Evolutionary conservation across 2,329 filamentous ascomycete species (phyloP), one percentile per base, ranked within the genome.

Genomic region (Cryphonectria nitschkei): DNA sequence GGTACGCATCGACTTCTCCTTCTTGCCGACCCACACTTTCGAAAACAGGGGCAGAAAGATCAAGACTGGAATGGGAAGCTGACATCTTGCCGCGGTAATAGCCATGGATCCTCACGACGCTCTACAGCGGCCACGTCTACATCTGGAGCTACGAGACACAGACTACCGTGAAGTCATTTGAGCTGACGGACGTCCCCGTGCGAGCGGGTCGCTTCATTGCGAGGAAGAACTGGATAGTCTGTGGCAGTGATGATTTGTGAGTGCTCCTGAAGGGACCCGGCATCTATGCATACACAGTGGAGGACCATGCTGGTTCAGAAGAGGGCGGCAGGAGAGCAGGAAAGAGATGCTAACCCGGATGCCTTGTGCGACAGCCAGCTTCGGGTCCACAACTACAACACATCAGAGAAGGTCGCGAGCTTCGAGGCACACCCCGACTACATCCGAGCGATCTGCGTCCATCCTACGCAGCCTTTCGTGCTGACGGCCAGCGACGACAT

Each of bases 121-220:
- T 70, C 41, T 67, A 94, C 67, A 73, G 71, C 69, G 94, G 96
- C 82, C 95, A 98, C 86, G 96, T 97, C 80, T 97, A 98, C 85
- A 98, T 99, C 80, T 98, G 96, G 95, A 98, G 95, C 46, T 97
- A 97, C 83, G 95, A 97, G 84, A 97, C 94, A 67, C 94, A 97
- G 81, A 92, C 95, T 74, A 95, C 98, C 74, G 94, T 99, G 84
- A 98, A 98, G 87, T 98, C 95, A 5, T 99, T 99, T 82, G 96
- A 99, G 85, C 90, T 98, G 75, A 98, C 95, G 80, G 96, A 99
- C 87, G 96, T 99, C 66, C 96, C 96, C 75, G 95, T 99, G 71
- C 93, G 96, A 82, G 96, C 96, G 74, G 96, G 96, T 79, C 93
- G 96, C 77, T 99, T 99, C 82, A 90, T 99, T 79, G 93, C 96